Base-by-base conservation (phyloP, 2,329 filamentous ascomycete genomes). In the Sclerotinia trifoliorum region DNA sequence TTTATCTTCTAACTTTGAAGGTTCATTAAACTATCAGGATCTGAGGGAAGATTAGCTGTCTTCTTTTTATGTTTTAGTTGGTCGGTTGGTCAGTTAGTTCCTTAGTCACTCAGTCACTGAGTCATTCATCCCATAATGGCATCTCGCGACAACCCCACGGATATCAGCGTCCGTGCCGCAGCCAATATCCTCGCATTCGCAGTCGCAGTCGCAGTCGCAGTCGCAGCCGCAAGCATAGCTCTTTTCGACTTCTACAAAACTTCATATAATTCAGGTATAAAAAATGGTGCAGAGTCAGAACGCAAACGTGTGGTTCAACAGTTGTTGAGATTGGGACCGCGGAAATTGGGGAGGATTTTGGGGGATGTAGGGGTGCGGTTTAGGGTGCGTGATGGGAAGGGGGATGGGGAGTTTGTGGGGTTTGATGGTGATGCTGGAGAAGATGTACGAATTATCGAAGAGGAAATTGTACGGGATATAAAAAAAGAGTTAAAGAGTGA, bases 171-270 rank as follows among this genome's bases (percentile, higher is more conserved):
- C 52, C 19, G 19, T 3, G 1, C n/a, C n/a, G 2, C 39, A 44
- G n/a, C 39, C 39, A 15, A 11, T 13, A 49, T 49, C 2, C 7
- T n/a, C 7, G 21, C 8, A 55, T 0, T 21, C 32, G 32, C 32
- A 32, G 7, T 3, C n/a, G 6, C 11, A 2, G 24, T 5, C 35
- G 10, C 24, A 55, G 2, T 21, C 32, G 32, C 32, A 32, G 7
- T 3, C n/a, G 6, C 11, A 2, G 24, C 32, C 35, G 10, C 24
- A 35, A 5, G 24, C 0, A 0, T 10, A 6, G 10, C 10, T 0
- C 11, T 61, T 4, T 32, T 61, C 1, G 19, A 21, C 21, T 48
- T 10, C 3, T 21, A 10, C 3, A 49, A 3, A 24, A 24, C 32
- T 3, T n/a, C 4, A 0, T 46, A n/a, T 11, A 13, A 3, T 13